These are phyloP conservation scores for Coniophora puteana DNA, from an alignment of 1,284 basidiomycete genomes.

Conservation along the genomic window DNA sequence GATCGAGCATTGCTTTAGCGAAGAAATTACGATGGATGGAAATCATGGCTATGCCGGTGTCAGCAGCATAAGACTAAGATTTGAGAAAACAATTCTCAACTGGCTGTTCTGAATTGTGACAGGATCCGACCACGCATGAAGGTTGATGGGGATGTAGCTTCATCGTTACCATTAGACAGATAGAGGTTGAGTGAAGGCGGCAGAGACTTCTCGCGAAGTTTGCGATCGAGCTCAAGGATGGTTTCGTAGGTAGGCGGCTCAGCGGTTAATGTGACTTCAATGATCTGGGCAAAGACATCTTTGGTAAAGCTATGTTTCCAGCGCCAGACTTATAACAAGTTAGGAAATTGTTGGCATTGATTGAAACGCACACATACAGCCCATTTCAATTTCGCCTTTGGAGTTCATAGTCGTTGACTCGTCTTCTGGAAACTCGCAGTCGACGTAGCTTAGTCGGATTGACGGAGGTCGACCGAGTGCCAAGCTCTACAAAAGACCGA, in stretches of 20 bases:
- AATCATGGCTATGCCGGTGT: conserved; percentile 37
- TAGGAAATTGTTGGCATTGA: conserved; percentile 36
- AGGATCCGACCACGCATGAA: conserved; percentile 48
- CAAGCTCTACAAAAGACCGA: conserved; percentile 36
- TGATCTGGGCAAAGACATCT: conserved; percentile 46
- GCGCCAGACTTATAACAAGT: conserved; percentile 21
- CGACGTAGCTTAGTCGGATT: conserved; percentile 51
- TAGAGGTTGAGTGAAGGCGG: conserved; percentile 51
- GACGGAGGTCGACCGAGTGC: conserved; percentile 52
- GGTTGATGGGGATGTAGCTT: conserved; percentile 43
- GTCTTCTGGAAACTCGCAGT: conserved; percentile 54
- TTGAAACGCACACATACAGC: conserved; percentile 37
- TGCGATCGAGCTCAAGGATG: conserved; percentile 54
- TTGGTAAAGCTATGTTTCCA: conserved; percentile 33
- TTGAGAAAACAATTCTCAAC: conserved; percentile 27
- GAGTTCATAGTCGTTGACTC: conserved; percentile 43
- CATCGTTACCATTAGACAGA: conserved; percentile 38
- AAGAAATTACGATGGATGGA: conserved; percentile 62
- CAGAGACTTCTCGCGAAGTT: conserved; percentile 49
- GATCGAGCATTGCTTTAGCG: conserved; percentile 57
- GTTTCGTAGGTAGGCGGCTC: conserved; percentile 49
- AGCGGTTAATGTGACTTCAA: conserved; percentile 48
- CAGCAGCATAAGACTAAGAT: background rate
- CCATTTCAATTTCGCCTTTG: conserved; percentile 41
- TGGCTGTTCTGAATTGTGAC: conserved; percentile 46